phyloP scores from a whole-genome alignment of 2,329 filamentous ascomycete genomes.

The Apiospora phragmitis region DNA sequence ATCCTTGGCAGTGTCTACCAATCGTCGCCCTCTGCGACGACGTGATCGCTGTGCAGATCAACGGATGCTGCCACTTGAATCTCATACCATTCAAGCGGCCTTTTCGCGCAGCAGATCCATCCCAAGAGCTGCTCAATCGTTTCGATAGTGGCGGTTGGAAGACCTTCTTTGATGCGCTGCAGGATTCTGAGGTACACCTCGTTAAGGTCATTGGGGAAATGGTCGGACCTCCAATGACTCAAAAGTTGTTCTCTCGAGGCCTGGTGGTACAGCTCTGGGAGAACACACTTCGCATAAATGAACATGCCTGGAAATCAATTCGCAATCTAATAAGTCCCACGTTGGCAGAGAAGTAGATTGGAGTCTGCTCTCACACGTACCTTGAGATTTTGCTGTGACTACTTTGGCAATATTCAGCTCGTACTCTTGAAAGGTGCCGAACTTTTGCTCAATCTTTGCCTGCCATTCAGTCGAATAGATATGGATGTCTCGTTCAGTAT shows the following conservation, averaged over 20 bases:
- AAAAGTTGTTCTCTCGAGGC: not conserved
- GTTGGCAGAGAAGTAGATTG: not conserved
- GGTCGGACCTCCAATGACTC: not conserved
- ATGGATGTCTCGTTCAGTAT: not conserved
- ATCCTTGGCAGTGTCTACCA: not conserved
- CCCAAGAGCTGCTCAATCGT: not conserved
- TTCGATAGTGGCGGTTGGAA: not conserved
- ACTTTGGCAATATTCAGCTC: not conserved
- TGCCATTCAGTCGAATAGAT: not conserved
- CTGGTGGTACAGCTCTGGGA: not conserved
- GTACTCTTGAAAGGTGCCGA: not conserved
- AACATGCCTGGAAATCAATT: not conserved
- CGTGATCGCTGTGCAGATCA: not conserved
- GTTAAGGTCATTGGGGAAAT: not conserved
- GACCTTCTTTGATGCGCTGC: not conserved
- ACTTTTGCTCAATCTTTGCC: not conserved
- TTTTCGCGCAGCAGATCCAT: not conserved
- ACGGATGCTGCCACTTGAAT: not conserved
- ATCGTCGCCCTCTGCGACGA: not conserved
- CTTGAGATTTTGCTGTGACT: not conserved
- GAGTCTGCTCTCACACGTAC: not conserved
- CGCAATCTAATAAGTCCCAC: not conserved
- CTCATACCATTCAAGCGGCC: not conserved
- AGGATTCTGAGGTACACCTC: not conserved
- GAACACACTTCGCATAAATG: not conserved